Evolutionary conservation across 768 basidiomycete species (phyloP), one percentile per base, ranked within the genome.

Genomic region (Leccinum olivaceopallidum): DNA sequence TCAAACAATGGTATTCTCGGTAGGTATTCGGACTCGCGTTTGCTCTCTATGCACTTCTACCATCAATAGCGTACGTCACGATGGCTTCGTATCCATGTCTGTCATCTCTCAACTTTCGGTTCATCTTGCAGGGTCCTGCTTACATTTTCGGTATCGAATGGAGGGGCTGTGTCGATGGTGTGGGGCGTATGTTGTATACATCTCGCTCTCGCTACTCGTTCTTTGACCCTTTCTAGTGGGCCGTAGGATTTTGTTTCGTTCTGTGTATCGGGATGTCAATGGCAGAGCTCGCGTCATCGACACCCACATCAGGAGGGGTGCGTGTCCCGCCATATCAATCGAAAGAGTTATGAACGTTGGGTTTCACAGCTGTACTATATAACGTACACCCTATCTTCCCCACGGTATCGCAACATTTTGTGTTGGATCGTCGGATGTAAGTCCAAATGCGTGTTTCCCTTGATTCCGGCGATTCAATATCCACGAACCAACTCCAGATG

Each of bases 11-110:
- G 22, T 6, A 22, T 9, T 3, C 66, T 65, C 30, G 28, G 72
- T 67, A 89, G 84, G 83, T 87, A 9, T 88, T 89, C 61, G 87
- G 88, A 2, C 77, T 89, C 22, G 83, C 83, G 0, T 89, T 89
- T 69, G 85, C 83, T 6, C 84, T 88, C 60, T 86, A 88, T 55
- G 87, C 87, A 0, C 66, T 89, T 18, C 80, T 87, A 2, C 86
- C 81, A 20, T 81, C 87, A 0, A 86, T 88, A 48, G 81, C 86
- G 70, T 84, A 59, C 10, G 80, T 74, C 42, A 59, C 1, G 42
- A 42, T 42, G 42, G 9, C 9, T 48, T 67, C 2, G 55, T 42
- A 30, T 71, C 64, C 24, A 65, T 63, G 44, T 47, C 8, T 14
- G 1, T 1, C 14, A 24, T 57, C 37, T 54, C 49, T 52, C 37